phyloP scores from a whole-genome alignment of 2,329 filamentous ascomycete genomes.

The Diaporthe helianthi region DNA sequence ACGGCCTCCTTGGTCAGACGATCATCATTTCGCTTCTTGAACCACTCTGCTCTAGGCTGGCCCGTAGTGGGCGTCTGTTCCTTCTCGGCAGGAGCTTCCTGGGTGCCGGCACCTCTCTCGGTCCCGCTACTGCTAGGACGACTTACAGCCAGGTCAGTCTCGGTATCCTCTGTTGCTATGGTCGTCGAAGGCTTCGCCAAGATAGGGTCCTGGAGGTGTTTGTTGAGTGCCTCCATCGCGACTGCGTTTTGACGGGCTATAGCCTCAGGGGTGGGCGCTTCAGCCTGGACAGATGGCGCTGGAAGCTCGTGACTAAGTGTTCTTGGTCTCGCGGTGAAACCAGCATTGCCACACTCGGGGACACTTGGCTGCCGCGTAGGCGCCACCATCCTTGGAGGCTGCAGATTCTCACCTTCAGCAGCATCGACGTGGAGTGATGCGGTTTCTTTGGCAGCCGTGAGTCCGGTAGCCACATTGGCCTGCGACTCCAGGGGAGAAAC shows the following conservation, averaged over 20 bases:
- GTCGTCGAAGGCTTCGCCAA: neutral
- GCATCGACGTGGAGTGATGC: neutral
- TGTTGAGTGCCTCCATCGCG: constrained; percentile 27
- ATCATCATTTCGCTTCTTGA: neutral
- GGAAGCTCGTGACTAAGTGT: neutral
- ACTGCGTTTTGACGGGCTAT: neutral
- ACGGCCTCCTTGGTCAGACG: constrained; percentile 21
- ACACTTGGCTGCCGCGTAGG: constrained; percentile 29
- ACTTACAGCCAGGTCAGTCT: neutral
- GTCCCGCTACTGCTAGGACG: neutral
- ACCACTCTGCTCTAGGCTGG: neutral
- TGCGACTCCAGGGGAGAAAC: neutral
- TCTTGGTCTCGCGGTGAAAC: constrained; percentile 1
- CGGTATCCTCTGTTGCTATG: neutral
- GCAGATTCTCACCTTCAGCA: neutral
- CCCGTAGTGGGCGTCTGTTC: neutral
- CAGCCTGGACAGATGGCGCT: neutral
- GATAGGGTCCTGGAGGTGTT: constrained; percentile 8
- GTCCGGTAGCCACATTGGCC: constrained; percentile 18
- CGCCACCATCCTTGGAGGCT: neutral
- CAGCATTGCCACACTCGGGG: neutral
- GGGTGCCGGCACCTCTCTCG: neutral
- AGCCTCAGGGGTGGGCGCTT: neutral
- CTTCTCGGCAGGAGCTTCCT: neutral
- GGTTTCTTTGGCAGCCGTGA: neutral